A percentile compares a stretch with the other conserved stretches of the same genome.
Evolutionary conservation across 176 grass and related monocot genomes (phyloP).

Genomic region (Triticum turgidum): DNA sequence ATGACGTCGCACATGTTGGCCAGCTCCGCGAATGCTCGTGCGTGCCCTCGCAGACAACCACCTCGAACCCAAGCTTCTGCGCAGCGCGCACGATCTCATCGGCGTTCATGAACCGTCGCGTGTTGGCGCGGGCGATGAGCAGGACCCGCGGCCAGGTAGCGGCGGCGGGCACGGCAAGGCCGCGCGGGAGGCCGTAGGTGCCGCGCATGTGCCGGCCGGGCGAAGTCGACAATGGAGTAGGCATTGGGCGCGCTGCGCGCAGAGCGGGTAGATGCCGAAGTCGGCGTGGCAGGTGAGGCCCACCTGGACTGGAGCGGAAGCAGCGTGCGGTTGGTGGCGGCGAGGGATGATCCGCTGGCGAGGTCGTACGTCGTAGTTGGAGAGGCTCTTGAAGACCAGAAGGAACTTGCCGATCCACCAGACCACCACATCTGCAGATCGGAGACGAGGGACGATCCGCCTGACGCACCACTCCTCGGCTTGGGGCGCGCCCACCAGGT

Average conservation of each 20-base stretch:
- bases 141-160: conserved; percentile 37
- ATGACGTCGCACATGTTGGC: conserved; percentile 70
- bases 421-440: conserved; percentile 54
- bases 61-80: conserved; percentile 52
- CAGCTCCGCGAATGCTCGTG: conserved; percentile 39
- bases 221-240: conserved; percentile 67
- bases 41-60: conserved; percentile 50
- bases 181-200: conserved; percentile 41
- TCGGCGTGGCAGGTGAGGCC: conserved; percentile 72
- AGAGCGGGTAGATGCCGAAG: conserved; percentile 69
- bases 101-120: conserved; percentile 64
- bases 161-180: not conserved
- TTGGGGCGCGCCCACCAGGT: conserved; percentile 47
- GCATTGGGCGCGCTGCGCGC: conserved; percentile 32
- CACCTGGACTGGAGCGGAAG: conserved; percentile 56
- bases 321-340: conserved; percentile 58
- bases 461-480: conserved; percentile 50
- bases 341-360: not conserved
- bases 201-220: conserved; percentile 45
- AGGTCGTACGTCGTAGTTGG: conserved; percentile 49
- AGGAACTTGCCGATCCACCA: conserved; percentile 48
- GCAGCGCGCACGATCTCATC: conserved; percentile 48
- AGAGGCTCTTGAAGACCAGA: conserved; percentile 54
- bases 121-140: conserved; percentile 44
- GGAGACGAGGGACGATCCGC: conserved; percentile 45